Evolutionary conservation across 2,329 filamentous ascomycete genomes (phyloP), one percentile per base, ranked within the genome.

Genomic region (Epichloe amarillans): DNA sequence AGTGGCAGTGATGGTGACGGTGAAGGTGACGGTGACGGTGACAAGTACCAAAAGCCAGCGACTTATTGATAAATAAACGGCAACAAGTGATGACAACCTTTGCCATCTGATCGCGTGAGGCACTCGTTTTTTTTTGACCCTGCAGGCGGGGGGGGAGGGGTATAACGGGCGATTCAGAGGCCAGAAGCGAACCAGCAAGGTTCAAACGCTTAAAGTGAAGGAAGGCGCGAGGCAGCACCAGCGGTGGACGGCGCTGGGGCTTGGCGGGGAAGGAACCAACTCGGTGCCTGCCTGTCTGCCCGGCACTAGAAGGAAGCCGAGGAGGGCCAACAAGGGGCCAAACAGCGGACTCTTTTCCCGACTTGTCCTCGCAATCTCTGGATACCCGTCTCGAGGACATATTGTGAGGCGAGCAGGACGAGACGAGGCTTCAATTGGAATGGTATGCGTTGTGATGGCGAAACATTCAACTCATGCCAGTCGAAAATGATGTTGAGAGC

Each of bases 71-170:
- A 3, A 30, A 11, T 30, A 8, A 30, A 30, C 26, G 8, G 26
- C 26, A 15, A 8, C 26, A 4, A 15, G 42, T 21, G 42, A 26
- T 12, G 42, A 26, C 42, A 8, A 21, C 11, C 19, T 45, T 5
- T 21, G 14, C 35, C 30, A 46, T 46, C 19, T 51, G 52, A 50
- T 54, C 47, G 50, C 52, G 50, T 54, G 52, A 54, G 52, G 50
- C 49, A 51, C 46, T 46, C 37, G 35, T 33, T 44, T 52, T 52
- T 39, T 26, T 26, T 7, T 7, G 12, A 35, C n/a, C 33, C 37
- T 41, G 45, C 44, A 23, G 40, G 33, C 23, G 26, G 48, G 19
- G n/a, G n/a, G 30, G 17, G 23, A 11, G 19, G 17, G 7, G 38
- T 8, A 40, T 15, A 17, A 17, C n/a, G 19, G 40, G 40, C 40